Evolutionary conservation across 192 early-diverging fungal genomes (phyloP).

Genomic region (Coemansia sp.): DNA sequence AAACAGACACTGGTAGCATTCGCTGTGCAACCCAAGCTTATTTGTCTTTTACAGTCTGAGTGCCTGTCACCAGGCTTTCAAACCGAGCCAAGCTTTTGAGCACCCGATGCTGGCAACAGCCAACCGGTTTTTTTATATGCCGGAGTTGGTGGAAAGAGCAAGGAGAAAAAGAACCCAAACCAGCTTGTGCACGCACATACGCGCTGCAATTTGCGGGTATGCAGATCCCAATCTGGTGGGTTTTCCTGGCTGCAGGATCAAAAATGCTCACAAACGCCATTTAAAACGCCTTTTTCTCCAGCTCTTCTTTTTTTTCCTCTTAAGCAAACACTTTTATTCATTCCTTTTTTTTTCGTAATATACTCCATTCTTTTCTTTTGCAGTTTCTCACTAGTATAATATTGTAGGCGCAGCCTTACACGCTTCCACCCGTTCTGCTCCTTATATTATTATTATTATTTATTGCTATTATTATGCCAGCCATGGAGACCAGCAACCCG

Average conservation of each 20-base stretch:
- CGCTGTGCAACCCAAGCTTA: not conserved
- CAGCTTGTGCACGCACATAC: not conserved
- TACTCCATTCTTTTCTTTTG: not conserved
- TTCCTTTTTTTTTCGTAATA: slow-evolving; percentile 3
- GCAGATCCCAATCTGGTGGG: not conserved
- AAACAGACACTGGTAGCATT: not conserved
- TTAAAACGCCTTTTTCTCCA: too few relatives aligned
- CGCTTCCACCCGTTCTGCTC: not conserved
- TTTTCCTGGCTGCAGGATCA: not conserved
- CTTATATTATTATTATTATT: not conserved
- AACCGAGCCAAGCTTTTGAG: too few relatives aligned
- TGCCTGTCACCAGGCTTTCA: too few relatives aligned
- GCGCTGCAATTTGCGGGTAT: not conserved
- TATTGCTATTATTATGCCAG: slow-evolving; percentile 13
- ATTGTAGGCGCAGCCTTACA: not conserved
- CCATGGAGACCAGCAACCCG: slow-evolving; percentile 45
- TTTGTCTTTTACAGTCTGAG: not conserved
- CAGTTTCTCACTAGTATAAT: not conserved
- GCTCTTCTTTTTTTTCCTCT: too few relatives aligned
- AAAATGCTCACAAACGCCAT: not conserved
- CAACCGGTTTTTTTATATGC: too few relatives aligned
- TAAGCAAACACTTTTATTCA: too few relatives aligned
- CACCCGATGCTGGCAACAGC: too few relatives aligned
- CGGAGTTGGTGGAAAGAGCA: too few relatives aligned
- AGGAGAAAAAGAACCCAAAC: not conserved